Conservation (phyloP, 805 yeast genomes). For the Isabelozyma gotoi region DNA sequence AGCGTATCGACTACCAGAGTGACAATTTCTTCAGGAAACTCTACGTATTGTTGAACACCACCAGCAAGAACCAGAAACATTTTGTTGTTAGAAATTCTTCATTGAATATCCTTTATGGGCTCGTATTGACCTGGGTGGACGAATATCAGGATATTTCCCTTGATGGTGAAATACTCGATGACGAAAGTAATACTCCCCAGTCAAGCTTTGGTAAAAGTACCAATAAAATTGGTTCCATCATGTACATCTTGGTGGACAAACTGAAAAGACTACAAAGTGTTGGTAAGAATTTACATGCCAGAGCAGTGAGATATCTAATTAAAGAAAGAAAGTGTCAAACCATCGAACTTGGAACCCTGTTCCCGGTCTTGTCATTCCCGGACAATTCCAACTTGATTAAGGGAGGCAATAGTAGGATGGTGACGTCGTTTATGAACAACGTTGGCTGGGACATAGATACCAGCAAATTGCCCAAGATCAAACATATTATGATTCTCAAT, state of each 20-base stretch:
- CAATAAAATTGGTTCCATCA: slow-evolving; percentile 39
- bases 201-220: no score
- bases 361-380: slow-evolving; percentile 46
- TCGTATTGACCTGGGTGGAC: slow-evolving; percentile 53
- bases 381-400: slow-evolving; percentile 18
- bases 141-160: slow-evolving; percentile 15
- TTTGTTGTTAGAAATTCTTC: slow-evolving; percentile 59
- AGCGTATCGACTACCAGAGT: slow-evolving; percentile 12
- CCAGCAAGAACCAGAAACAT: slow-evolving; percentile 37
- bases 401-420: slow-evolving; percentile 14
- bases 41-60: slow-evolving; percentile 27
- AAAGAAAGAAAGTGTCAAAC: slow-evolving; percentile 41
- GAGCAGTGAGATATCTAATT: slow-evolving; percentile 50
- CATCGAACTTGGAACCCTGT: slow-evolving; percentile 43
- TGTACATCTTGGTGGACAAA: slow-evolving; percentile 51
- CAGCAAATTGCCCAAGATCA: slow-evolving; percentile 13
- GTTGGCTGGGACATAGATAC: slow-evolving; percentile 41
- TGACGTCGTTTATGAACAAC: slow-evolving; percentile 31
- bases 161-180: slow-evolving; percentile 12
- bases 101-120: slow-evolving; percentile 53
- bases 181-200: slow-evolving; percentile 3
- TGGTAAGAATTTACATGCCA: slow-evolving; percentile 52
- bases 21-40: slow-evolving; percentile 29
- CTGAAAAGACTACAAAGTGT: slow-evolving; percentile 54
- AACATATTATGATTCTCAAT: slow-evolving; percentile 40